Conservation (phyloP, 208 protist genomes). For the Wallacemonas sp. region DNA sequence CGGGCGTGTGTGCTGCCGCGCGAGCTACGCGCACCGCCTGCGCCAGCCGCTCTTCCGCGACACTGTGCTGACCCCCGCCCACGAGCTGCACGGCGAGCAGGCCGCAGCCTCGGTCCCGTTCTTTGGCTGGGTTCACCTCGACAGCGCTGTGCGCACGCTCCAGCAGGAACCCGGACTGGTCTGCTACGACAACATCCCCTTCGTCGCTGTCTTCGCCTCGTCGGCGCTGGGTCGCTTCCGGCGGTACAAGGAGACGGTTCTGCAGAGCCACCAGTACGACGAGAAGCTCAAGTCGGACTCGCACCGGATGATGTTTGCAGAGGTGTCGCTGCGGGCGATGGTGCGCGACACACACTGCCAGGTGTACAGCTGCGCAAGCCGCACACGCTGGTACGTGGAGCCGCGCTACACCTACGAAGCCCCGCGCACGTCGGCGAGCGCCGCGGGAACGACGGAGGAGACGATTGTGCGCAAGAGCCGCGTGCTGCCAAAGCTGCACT, state of each 20-base stretch:
- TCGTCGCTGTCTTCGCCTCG: conserved; percentile 30
- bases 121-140: conserved; percentile 36
- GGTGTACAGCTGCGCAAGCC: background rate
- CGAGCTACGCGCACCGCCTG: conserved; percentile 40
- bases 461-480: background rate
- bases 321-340: conserved; percentile 48
- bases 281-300: conserved; percentile 35
- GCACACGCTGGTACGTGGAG: conserved; percentile 34
- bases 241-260: conserved; percentile 30
- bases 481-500: conserved; percentile 33
- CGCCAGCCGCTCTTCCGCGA: conserved; percentile 21
- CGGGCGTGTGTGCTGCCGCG: conserved; percentile 35
- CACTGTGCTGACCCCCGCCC: conserved; percentile 10
- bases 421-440: background rate
- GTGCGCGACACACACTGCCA: conserved; percentile 29
- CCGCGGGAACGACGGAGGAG: background rate
- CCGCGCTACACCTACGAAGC: conserved; percentile 29
- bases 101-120: conserved; percentile 21
- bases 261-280: conserved; percentile 39
- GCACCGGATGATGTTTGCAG: conserved; percentile 27
- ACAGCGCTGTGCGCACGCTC: background rate
- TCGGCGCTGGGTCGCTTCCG: conserved; percentile 34
- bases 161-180: background rate
- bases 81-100: background rate
- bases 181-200: conserved; percentile 39